A percentile compares a stretch with the other conserved stretches of the same genome.
phyloP scores from a whole-genome alignment of 768 basidiomycete species.

The Hericium rajendrae region DNA sequence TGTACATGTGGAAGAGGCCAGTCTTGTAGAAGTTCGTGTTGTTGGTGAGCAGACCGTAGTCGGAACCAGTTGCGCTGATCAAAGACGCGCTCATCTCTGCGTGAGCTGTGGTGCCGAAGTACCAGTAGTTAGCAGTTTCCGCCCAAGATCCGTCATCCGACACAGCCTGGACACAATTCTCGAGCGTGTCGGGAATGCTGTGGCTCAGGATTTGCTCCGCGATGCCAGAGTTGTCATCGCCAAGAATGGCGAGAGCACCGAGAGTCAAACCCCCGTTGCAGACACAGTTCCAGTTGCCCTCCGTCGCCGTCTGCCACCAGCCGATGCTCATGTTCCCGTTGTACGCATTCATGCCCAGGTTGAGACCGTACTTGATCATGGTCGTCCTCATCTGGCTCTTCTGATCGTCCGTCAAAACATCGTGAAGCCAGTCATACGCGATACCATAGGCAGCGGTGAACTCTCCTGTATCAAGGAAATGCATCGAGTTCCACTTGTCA shows the following conservation, averaged over 20 bases:
- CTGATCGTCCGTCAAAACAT: conserved; percentile 69
- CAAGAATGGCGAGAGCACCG: conserved; percentile 83
- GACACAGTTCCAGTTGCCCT: conserved; percentile 98
- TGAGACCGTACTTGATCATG: conserved; percentile 73
- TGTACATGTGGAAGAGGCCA: conserved; percentile 85
- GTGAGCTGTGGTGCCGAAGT: conserved; percentile 85
- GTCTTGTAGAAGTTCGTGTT: conserved; percentile 70
- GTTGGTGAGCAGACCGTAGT: conserved; percentile 57
- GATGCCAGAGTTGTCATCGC: conserved; percentile 67
- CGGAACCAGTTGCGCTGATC: conserved; percentile 75
- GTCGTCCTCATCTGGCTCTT: conserved; percentile 56
- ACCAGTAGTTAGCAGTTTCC: conserved; percentile 94
- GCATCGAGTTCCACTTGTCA: conserved; percentile 73
- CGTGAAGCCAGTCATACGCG: conserved; percentile 95
- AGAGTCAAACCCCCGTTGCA: conserved; percentile 87
- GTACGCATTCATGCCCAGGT: conserved; percentile 49
- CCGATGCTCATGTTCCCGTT: conserved; percentile 34
- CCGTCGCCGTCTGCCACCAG: conserved; percentile 72
- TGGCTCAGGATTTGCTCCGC: conserved; percentile 57
- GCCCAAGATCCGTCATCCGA: conserved; percentile 80
- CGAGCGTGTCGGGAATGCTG: conserved; percentile 64
- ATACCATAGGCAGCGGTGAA: conserved; percentile 82
- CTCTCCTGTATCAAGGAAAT: conserved; percentile 94
- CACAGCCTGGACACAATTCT: conserved; percentile 61
- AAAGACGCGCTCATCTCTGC: conserved; percentile 85